Evolutionary conservation across 2,329 filamentous ascomycete genomes (phyloP).

Genomic region (Raffaelea ambrosiae): DNA sequence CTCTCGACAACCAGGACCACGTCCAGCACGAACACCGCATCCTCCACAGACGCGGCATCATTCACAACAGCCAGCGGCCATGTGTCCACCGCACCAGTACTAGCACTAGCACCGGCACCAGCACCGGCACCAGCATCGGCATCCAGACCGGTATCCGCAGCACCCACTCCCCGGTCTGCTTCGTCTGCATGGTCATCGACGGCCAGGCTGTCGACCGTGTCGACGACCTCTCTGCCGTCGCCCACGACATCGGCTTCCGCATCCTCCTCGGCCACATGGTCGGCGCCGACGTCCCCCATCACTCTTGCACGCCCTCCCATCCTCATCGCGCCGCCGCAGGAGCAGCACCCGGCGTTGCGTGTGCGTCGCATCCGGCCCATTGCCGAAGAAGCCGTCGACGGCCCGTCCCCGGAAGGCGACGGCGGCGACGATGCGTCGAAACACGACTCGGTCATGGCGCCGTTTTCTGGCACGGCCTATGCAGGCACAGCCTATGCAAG

Average conservation of each 20-base stretch:
- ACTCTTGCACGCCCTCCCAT: slow-evolving; percentile 27
- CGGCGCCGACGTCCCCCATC: slow-evolving; percentile 11
- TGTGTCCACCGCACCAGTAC: too few species aligned
- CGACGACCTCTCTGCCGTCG: not conserved
- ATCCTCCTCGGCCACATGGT: slow-evolving; percentile 14
- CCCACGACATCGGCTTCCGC: slow-evolving; percentile 18
- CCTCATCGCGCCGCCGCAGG: slow-evolving; percentile 30
- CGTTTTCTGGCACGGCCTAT: slow-evolving; percentile 30
- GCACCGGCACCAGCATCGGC: slow-evolving; percentile 12
- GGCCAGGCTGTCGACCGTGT: not conserved
- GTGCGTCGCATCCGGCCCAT: slow-evolving; percentile 20
- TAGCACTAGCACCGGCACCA: too few species aligned
- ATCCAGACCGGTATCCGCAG: too few species aligned
- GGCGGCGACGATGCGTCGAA: slow-evolving; percentile 25
- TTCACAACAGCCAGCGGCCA: slow-evolving; percentile 20
- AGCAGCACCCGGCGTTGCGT: slow-evolving; percentile 47
- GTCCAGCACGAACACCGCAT: slow-evolving; percentile 1
- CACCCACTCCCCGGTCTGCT: not conserved
- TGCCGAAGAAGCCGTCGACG: slow-evolving; percentile 18
- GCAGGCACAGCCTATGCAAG: too few species aligned
- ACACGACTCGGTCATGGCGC: slow-evolving; percentile 46
- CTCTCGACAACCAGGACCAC: slow-evolving; percentile 6
- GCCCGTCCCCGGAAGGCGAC: not conserved
- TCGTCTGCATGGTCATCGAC: slow-evolving; percentile 2
- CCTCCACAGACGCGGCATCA: too few species aligned